Evolutionary conservation across 345 rosid genomes (phyloP).

Genomic region (Euclidium syriacum): DNA sequence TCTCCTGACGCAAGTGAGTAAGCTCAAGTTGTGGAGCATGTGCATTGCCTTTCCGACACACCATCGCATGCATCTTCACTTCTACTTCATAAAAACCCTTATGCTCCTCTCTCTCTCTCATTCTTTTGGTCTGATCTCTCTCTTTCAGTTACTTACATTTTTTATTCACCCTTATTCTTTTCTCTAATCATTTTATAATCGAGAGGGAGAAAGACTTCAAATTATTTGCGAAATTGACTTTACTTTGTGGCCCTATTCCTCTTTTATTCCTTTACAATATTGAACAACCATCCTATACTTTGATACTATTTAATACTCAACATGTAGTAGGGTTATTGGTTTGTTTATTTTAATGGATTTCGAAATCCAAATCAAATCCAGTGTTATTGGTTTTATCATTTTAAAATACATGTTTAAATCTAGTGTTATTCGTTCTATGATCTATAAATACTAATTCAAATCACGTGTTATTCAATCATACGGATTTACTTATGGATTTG

Average conservation of each 20-base stretch:
- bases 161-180: not conserved
- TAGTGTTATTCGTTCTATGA: no score
- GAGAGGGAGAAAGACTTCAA: constrained; percentile 10
- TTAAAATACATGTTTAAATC: no score
- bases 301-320: not conserved
- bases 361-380: no score
- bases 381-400: no score
- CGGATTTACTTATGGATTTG: no score
- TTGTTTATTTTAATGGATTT: no score
- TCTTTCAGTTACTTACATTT: not conserved
- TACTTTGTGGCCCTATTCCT: constrained; percentile 3
- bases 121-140: not conserved
- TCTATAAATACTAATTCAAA: no score
- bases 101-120: constrained; percentile 2
- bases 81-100: constrained; percentile 28
- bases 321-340: no score
- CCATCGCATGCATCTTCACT: constrained; percentile 37
- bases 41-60: constrained; percentile 36
- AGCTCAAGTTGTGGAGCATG: constrained; percentile 28
- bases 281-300: constrained; percentile 8
- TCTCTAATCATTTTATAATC: not conserved
- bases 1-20: constrained; percentile 14
- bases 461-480: no score
- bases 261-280: not conserved
- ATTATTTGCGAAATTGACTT: constrained; percentile 19